phyloP scores from a whole-genome alignment of 2,329 filamentous ascomycete genomes.

The Scolecobasidium constrictum region DNA sequence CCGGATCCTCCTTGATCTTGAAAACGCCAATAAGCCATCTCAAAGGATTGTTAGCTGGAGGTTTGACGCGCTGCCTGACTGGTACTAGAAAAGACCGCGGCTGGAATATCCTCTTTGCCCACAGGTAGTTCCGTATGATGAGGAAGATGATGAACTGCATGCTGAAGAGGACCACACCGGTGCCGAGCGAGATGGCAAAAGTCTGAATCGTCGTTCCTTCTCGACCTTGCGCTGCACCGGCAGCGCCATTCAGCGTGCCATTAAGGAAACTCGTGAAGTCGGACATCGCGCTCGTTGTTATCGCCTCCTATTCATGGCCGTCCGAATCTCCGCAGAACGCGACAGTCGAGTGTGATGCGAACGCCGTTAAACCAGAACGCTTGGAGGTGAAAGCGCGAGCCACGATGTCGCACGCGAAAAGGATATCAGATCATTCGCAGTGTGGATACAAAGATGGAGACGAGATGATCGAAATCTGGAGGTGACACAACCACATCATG shows the following conservation, averaged over 20 bases:
- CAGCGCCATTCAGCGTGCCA: slow-evolving; percentile 16
- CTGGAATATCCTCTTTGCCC: slow-evolving; percentile 16
- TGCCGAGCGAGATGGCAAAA: slow-evolving; percentile 18
- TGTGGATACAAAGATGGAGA: too few species aligned
- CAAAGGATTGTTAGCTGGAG: slow-evolving; percentile 17
- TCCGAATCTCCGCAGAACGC: too few species aligned
- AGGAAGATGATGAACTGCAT: slow-evolving; percentile 17
- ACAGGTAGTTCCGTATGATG: slow-evolving; percentile 17
- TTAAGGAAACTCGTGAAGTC: background rate
- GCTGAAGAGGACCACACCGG: slow-evolving; percentile 18
- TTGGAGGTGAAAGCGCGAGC: too few species aligned
- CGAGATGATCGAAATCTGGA: too few species aligned
- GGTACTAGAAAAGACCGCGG: slow-evolving; percentile 20
- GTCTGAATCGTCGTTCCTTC: slow-evolving; percentile 19
- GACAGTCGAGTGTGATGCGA: too few species aligned
- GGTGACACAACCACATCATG: too few species aligned
- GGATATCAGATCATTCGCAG: too few species aligned
- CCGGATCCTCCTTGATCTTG: slow-evolving; percentile 52
- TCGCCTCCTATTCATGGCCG: too few species aligned
- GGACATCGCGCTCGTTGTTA: background rate
- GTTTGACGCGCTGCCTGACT: slow-evolving; percentile 17
- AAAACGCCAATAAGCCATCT: slow-evolving; percentile 18
- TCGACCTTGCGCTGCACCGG: slow-evolving; percentile 18
- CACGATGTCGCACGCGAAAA: too few species aligned
- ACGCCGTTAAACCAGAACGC: too few species aligned